phyloP scores from a whole-genome alignment of 306 rosid genomes.

The Fragaria iinumae region DNA sequence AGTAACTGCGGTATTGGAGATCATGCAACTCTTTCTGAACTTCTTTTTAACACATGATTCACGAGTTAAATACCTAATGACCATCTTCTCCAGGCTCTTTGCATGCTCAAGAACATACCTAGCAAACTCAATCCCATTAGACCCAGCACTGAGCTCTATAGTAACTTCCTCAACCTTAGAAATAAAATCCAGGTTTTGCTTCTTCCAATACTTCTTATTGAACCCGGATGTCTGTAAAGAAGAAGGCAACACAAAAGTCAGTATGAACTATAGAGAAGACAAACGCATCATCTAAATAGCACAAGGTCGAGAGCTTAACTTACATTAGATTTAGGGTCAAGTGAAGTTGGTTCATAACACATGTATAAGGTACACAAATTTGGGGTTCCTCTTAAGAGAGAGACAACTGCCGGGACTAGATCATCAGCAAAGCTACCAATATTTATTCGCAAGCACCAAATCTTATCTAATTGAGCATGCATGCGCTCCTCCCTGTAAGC shows the following conservation, averaged over 20 bases:
- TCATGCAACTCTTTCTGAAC: background rate
- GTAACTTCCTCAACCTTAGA: background rate
- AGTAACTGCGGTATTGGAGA: background rate
- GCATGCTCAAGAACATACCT: background rate
- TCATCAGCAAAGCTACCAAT: background rate
- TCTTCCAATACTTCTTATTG: background rate
- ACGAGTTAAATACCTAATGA: background rate
- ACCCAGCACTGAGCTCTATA: background rate
- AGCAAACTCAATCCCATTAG: slow-evolving; percentile 4
- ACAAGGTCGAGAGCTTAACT: background rate
- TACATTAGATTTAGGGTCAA: background rate
- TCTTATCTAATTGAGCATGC: background rate
- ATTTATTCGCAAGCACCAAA: background rate
- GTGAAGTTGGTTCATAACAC: background rate
- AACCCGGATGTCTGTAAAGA: background rate
- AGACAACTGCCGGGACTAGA: background rate
- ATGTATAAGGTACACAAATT: background rate
- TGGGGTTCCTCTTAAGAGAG: slow-evolving; percentile 8
- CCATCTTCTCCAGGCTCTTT: background rate
- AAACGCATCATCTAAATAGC: background rate
- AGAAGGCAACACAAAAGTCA: background rate
- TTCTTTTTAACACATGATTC: background rate
- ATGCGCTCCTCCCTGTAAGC: background rate
- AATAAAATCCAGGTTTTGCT: background rate
- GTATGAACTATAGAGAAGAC: background rate